These are phyloP conservation scores for Backusella parvicylindrica DNA, from an alignment of 192 early-diverging fungal genomes.

Conservation along the genomic window DNA sequence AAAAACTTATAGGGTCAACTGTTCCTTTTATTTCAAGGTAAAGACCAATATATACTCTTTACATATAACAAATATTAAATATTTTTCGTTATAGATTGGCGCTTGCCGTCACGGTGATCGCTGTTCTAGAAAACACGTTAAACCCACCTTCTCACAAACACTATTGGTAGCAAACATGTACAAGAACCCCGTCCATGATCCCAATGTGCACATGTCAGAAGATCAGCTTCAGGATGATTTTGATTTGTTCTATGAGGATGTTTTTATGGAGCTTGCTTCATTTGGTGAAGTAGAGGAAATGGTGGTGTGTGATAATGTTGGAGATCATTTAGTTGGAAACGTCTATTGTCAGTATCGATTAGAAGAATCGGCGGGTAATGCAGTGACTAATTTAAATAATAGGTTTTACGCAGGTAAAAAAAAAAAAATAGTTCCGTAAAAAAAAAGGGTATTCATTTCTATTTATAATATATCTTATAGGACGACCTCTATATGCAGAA, in stretches of 20 bases:
- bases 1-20: slow-evolving; percentile 91
- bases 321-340: slow-evolving; percentile 96
- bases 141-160: slow-evolving; percentile 95
- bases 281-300: slow-evolving; percentile 97
- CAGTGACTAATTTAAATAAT: slow-evolving; percentile 88
- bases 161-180: slow-evolving; percentile 94
- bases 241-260: slow-evolving; percentile 95
- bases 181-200: slow-evolving; percentile 82
- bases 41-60: too few species aligned
- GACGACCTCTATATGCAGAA: slow-evolving; percentile 92
- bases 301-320: slow-evolving; percentile 97
- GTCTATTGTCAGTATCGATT: slow-evolving; percentile 90
- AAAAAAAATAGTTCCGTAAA: background rate
- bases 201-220: slow-evolving; percentile 59
- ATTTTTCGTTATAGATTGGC: slow-evolving; percentile 60
- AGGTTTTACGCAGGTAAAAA: slow-evolving; percentile 83
- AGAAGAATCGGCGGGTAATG: slow-evolving; percentile 92
- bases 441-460: background rate
- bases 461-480: slow-evolving; percentile 10
- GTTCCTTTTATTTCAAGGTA: slow-evolving; percentile 96
- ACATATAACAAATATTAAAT: too few species aligned
- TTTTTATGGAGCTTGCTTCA: slow-evolving; percentile 93
- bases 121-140: slow-evolving; percentile 95
- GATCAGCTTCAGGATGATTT: slow-evolving; percentile 83
- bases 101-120: slow-evolving; percentile 97